These are phyloP conservation scores for Centella asiatica DNA, from an alignment of 129 eudicot species.

Conservation along the genomic window DNA sequence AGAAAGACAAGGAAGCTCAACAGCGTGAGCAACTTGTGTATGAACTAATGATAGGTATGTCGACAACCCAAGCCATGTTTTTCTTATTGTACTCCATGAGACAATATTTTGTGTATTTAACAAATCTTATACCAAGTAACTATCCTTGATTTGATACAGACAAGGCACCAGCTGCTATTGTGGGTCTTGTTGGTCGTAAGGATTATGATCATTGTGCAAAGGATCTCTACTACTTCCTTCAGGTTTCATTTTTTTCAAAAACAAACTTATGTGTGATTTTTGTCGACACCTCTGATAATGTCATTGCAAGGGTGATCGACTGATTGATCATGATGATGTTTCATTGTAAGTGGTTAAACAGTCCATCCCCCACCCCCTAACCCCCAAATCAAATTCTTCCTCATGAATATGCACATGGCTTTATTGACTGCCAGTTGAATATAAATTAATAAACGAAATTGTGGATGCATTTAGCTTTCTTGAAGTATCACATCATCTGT, in stretches of 20 bases:
- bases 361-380: not conserved
- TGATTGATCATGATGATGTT: not conserved
- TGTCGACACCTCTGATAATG: not conserved
- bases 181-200: conserved; percentile 84
- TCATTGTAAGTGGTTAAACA: no score
- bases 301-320: not conserved
- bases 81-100: not conserved
- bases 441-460: no score
- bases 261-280: not conserved
- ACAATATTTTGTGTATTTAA: not conserved
- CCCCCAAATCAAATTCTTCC: not conserved
- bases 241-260: conserved; percentile 34
- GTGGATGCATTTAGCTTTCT: not conserved
- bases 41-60: conserved; percentile 84
- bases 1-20: conserved; percentile 68
- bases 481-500: not conserved
- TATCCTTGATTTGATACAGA: conserved; percentile 29
- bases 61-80: not conserved
- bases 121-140: not conserved
- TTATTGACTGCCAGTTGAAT: no score
- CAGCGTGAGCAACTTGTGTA: conserved; percentile 78
- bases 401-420: no score
- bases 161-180: conserved; percentile 90
- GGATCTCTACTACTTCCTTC: conserved; percentile 88
- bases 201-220: conserved; percentile 91